Percentiles rank a stretch among this genome's conserved stretches.
Conservation (phyloP, 768 basidiomycete species). For the Trametes punicea region DNA sequence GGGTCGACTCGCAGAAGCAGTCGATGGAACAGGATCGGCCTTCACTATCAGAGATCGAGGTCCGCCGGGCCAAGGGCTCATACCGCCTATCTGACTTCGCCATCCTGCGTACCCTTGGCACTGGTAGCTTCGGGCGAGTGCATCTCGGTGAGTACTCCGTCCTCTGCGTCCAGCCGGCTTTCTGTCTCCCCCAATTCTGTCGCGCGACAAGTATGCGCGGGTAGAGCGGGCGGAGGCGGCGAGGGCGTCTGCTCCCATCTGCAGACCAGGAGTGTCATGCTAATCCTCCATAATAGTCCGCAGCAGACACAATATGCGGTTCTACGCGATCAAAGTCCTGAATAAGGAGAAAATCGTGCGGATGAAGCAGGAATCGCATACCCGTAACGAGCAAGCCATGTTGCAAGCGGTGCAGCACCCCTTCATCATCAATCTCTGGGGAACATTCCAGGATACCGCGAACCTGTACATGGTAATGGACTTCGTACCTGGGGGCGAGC, state of each 20-base stretch:
- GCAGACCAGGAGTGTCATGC: neutral
- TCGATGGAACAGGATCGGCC: constrained; percentile 36
- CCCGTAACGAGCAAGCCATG: constrained; percentile 91
- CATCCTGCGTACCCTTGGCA: constrained; percentile 82
- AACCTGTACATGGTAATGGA: constrained; percentile 99
- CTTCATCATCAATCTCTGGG: constrained; percentile 96
- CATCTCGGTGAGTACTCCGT: constrained; percentile 59
- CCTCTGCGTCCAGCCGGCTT: neutral
- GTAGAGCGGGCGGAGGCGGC: neutral
- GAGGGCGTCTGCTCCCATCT: neutral
- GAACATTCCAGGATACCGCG: constrained; percentile 84
- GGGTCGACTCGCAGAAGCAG: constrained; percentile 38
- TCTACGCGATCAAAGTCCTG: constrained; percentile 94
- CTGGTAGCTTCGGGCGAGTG: constrained; percentile 97
- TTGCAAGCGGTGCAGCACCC: constrained; percentile 84
- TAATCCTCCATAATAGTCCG: constrained; percentile 50
- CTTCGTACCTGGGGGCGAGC: constrained; percentile 94
- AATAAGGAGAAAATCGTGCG: constrained; percentile 90
- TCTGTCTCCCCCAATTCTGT: neutral
- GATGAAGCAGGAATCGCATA: constrained; percentile 96
- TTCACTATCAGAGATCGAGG: constrained; percentile 29
- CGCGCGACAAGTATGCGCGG: neutral
- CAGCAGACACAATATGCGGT: constrained; percentile 91
- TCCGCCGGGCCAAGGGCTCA: constrained; percentile 54
- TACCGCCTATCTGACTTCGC: constrained; percentile 77